phyloP scores from a whole-genome alignment of 1,139 yeast species.

The Pneumocystis sp. region DNA sequence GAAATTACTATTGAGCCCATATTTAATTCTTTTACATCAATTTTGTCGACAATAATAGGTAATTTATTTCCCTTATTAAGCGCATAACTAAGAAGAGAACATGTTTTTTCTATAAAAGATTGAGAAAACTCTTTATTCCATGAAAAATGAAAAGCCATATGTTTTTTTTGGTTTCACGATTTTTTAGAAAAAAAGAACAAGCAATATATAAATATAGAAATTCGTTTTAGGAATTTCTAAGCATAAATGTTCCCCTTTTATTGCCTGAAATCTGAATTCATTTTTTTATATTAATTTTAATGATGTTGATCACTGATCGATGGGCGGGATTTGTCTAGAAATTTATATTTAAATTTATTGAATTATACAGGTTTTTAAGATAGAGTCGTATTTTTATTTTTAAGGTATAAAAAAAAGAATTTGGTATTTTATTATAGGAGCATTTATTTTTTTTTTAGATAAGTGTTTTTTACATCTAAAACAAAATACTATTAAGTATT shows the following conservation, averaged over 20 bases:
- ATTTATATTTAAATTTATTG: not conserved
- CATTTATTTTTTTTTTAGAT: not conserved
- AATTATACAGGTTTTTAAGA: no score
- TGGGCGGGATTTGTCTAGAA: not conserved
- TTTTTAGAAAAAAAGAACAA: not conserved
- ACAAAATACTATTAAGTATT: not conserved
- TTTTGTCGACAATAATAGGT: constrained; percentile 65
- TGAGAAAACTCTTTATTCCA: constrained; percentile 12
- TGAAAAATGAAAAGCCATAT: constrained; percentile 12
- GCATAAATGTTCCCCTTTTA: not conserved
- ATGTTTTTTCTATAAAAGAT: constrained; percentile 31
- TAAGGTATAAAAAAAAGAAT: not conserved
- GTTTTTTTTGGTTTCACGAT: not conserved
- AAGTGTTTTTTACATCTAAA: not conserved
- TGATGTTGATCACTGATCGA: not conserved
- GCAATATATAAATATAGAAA: not conserved
- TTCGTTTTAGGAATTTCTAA: not conserved
- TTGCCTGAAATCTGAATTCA: not conserved
- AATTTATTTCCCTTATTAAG: constrained; percentile 55
- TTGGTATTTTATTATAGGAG: not conserved
- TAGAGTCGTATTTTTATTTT: no score
- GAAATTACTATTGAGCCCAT: constrained; percentile 41
- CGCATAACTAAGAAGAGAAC: constrained; percentile 57
- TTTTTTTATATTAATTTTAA: not conserved
- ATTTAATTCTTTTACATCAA: constrained; percentile 55